Evolutionary conservation across 305 asterid genomes (phyloP), one percentile per base, ranked within the genome.

Genomic region (Plantago lanceolata): DNA sequence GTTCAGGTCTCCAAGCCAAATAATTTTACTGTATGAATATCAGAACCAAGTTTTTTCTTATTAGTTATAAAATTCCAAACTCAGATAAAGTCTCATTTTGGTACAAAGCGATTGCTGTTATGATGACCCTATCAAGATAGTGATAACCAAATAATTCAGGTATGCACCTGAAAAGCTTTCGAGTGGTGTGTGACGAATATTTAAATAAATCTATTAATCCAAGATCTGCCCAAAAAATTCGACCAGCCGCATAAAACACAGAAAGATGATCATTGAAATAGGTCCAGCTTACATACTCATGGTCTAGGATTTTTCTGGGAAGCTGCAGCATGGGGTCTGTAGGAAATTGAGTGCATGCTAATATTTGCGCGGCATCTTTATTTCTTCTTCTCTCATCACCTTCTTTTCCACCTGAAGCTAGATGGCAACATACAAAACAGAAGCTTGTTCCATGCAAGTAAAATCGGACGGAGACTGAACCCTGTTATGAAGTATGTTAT

Each of bases 1-100:
- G 73, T 85, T 85, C 76, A 85, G 65, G 78, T 83, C 89, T 6
- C 93, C 93, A 9, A 85, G 81, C 93, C 93, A 83, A 70, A 83
- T 76, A 64, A 81, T 89, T 69, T 77, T 69, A 69, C 93, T 83
- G 79, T 63, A 67, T 57, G 53, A 66, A 66, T 17, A 63, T 63
- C 49, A 35, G 48, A 73, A 58, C 72, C 17, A 26, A 49, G 28
- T 33, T 57, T 43, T 47, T 35, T 62, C 66, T 66, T 48, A 74
- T 77, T 19, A 53, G 58, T 11, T 1, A 24, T 21, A 8, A 33
- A 29, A 33, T 13, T 40, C 47, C 16, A 40, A 11, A 40, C 47
- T 40, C 16, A 40, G 2, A 2, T 40, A 53, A 20, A 2, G 19
- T 8, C 0, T 21, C 58, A 53, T 53, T 21, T 5, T 53, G 58